Percentiles rank a stretch among this genome's conserved stretches.
These are phyloP conservation scores for Decorospora gaudefroyi DNA, from an alignment of 2,329 filamentous ascomycete species.

Conservation along the genomic window DNA sequence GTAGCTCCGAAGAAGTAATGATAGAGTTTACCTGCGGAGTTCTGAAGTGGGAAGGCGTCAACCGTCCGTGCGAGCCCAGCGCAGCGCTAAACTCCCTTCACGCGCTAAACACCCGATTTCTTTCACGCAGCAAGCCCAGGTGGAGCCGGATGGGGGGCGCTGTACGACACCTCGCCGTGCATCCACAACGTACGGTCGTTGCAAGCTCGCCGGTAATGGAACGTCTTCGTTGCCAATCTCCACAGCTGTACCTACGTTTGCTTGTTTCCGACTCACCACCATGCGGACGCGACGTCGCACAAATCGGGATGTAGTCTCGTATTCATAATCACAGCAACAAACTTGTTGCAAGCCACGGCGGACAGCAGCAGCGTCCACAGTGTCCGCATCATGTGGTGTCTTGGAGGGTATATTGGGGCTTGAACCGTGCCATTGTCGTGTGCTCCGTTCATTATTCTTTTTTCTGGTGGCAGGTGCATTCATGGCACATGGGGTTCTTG, in stretches of 20 bases:
- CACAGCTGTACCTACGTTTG: conserved; percentile 2
- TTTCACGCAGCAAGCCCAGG: too few species aligned
- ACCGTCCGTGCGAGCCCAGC: conserved; percentile 7
- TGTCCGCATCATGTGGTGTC: conserved; percentile 2
- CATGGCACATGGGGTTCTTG: too few species aligned
- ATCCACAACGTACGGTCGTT: background rate
- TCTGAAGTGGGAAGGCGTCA: conserved; percentile 12
- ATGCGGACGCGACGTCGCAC: conserved; percentile 17
- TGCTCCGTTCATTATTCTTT: too few species aligned
- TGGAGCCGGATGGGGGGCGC: too few species aligned
- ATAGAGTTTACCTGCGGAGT: conserved; percentile 12
- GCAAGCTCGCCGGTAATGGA: background rate
- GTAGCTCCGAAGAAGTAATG: background rate
- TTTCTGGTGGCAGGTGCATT: too few species aligned
- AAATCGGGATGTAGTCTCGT: conserved; percentile 12
- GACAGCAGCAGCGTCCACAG: conserved; percentile 5
- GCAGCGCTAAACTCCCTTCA: conserved; percentile 4
- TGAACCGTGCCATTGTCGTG: too few species aligned
- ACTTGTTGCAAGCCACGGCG: conserved; percentile 15
- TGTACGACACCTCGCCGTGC: too few species aligned
- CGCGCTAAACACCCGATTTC: background rate
- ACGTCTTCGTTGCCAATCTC: conserved; percentile 7
- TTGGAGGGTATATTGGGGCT: too few species aligned
- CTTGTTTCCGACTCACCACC: conserved; percentile 7
- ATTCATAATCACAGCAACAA: conserved; percentile 15